Conservation (phyloP, 2,329 filamentous ascomycete genomes). For the Aspergillus pseudoviridinutans region DNA sequence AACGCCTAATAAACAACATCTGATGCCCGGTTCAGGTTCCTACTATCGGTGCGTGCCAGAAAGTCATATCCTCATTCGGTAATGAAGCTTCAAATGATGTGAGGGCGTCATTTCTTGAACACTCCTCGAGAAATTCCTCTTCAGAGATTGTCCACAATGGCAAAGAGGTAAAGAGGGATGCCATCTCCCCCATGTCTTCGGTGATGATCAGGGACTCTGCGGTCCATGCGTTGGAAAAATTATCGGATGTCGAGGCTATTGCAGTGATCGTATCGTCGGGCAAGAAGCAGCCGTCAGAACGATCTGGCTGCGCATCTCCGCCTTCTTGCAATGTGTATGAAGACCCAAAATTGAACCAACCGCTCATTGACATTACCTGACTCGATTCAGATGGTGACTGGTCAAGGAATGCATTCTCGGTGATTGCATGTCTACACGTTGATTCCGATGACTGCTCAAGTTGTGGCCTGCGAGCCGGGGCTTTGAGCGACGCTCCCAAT, state of each 20-base stretch:
- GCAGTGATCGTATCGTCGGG: not conserved
- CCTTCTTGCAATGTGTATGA: not conserved
- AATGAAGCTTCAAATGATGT: not conserved
- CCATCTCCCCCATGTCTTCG: not conserved
- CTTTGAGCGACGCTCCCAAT: conserved; percentile 1
- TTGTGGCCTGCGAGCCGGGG: not conserved
- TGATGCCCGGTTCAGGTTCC: not conserved
- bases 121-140: not conserved
- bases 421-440: not conserved
- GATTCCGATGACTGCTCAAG: not conserved
- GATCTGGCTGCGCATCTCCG: not conserved
- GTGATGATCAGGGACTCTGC: not conserved
- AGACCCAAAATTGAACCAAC: not conserved
- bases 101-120: not conserved
- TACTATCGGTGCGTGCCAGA: not conserved
- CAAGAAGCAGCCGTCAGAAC: not conserved
- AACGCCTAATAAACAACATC: not conserved
- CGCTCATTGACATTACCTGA: not conserved
- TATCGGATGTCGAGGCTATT: not conserved
- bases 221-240: not conserved
- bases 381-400: not conserved
- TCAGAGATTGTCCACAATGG: not conserved
- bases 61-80: not conserved
- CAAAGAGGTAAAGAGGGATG: not conserved
- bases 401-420: not conserved